Percentiles rank a stretch among this genome's conserved stretches.
These are phyloP conservation scores for Kazachstania viticola DNA, from an alignment of 805 yeast genomes.

Conservation along the genomic window DNA sequence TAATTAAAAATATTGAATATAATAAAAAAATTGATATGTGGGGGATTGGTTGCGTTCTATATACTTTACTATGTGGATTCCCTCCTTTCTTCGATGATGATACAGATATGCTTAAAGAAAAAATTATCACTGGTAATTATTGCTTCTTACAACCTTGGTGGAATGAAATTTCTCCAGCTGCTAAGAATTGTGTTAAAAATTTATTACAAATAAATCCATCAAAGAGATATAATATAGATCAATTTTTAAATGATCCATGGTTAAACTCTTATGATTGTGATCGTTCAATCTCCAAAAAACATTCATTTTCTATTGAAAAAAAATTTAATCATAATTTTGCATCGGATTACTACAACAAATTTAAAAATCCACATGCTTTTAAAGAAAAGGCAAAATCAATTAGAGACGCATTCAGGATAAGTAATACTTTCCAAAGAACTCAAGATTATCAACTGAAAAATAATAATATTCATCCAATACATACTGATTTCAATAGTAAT, in stretches of 20 bases:
- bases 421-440: not conserved
- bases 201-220: conserved; percentile 60
- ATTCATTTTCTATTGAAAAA: too few relatives aligned
- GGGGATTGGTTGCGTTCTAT: conserved; percentile 94
- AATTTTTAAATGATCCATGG: conserved; percentile 65
- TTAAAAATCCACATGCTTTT: too few relatives aligned
- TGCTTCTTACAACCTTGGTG: conserved; percentile 73
- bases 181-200: conserved; percentile 55
- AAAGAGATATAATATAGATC: conserved; percentile 52
- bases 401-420: not conserved
- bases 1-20: conserved; percentile 80
- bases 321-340: too few relatives aligned
- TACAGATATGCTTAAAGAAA: conserved; percentile 50
- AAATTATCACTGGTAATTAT: conserved; percentile 58
- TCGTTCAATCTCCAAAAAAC: not conserved
- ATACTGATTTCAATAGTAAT: too few relatives aligned
- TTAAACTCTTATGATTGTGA: conserved; percentile 22
- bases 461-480: too few relatives aligned
- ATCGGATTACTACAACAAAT: too few relatives aligned
- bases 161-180: conserved; percentile 63
- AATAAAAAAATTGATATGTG: conserved; percentile 94
- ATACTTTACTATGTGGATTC: conserved; percentile 87
- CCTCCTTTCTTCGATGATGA: conserved; percentile 82
- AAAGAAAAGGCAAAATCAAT: not conserved
- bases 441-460: too few relatives aligned